These are phyloP conservation scores for Aegle marmelos DNA, from an alignment of 345 rosid species.

Conservation along the genomic window DNA sequence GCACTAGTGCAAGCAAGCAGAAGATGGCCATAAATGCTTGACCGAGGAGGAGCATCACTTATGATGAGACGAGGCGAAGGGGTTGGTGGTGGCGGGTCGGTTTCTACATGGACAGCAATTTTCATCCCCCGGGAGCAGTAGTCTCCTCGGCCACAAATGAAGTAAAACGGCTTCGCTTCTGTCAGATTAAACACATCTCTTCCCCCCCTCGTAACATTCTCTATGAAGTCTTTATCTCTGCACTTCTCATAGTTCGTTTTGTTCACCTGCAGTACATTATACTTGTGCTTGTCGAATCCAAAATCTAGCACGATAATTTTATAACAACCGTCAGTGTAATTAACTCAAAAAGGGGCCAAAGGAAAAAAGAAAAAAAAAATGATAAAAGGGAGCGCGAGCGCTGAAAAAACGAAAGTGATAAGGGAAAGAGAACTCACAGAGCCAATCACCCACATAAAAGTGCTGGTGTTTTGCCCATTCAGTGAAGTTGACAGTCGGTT, in stretches of 20 bases:
- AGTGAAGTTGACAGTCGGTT: constrained; percentile 41
- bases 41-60: background rate
- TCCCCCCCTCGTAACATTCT: constrained; percentile 59
- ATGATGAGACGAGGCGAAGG: background rate
- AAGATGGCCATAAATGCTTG: background rate
- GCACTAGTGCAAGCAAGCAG: background rate
- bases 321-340: background rate
- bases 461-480: constrained; percentile 44
- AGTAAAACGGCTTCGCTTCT: constrained; percentile 49
- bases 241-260: constrained; percentile 52
- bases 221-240: constrained; percentile 38
- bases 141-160: constrained; percentile 50
- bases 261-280: constrained; percentile 61
- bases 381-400: too few species aligned
- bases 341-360: background rate
- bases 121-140: constrained; percentile 62
- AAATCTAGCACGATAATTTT: constrained; percentile 23
- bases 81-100: constrained; percentile 20
- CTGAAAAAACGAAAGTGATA: background rate
- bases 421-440: constrained; percentile 31
- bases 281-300: constrained; percentile 38
- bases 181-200: constrained; percentile 58
- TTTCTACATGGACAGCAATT: constrained; percentile 33
- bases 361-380: too few species aligned
- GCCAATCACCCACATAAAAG: constrained; percentile 59